Percentiles rank a stretch among this genome's conserved stretches.
phyloP scores from a whole-genome alignment of 2,329 filamentous ascomycete genomes.

The Penicillium oxalicum region DNA sequence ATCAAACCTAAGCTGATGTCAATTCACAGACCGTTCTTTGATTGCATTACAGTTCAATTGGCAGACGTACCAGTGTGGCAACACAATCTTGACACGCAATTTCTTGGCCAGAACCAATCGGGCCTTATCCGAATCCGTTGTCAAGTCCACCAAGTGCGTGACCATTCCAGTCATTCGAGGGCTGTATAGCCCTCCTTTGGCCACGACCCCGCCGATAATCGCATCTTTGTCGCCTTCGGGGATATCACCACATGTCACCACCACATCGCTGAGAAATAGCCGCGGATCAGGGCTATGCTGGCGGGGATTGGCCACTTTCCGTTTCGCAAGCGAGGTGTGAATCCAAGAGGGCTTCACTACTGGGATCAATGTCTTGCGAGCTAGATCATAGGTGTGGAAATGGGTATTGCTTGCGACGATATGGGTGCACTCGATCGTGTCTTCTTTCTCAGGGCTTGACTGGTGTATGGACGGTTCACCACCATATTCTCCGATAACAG shows the following conservation, averaged over 20 bases:
- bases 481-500: slow-evolving; percentile 44
- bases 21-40: neutral
- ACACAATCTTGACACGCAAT: slow-evolving; percentile 70
- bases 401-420: slow-evolving; percentile 75
- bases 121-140: slow-evolving; percentile 63
- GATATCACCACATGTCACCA: slow-evolving; percentile 75
- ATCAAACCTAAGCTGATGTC: slow-evolving; percentile 65
- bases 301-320: slow-evolving; percentile 68
- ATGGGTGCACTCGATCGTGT: slow-evolving; percentile 52
- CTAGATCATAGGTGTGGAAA: slow-evolving; percentile 77
- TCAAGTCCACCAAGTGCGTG: slow-evolving; percentile 83
- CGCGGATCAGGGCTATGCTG: slow-evolving; percentile 86
- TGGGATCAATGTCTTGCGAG: slow-evolving; percentile 70
- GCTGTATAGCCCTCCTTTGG: slow-evolving; percentile 78
- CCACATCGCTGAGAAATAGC: slow-evolving; percentile 81
- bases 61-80: slow-evolving; percentile 73
- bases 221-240: slow-evolving; percentile 84
- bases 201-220: slow-evolving; percentile 81
- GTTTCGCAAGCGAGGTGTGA: slow-evolving; percentile 60
- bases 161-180: slow-evolving; percentile 65
- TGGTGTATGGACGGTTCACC: slow-evolving; percentile 44
- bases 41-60: neutral
- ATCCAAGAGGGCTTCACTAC: slow-evolving; percentile 83
- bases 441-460: slow-evolving; percentile 30
- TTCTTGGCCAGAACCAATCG: slow-evolving; percentile 56